Conservation (phyloP, 345 rosid genomes). For the Cardamine resedifolia region DNA sequence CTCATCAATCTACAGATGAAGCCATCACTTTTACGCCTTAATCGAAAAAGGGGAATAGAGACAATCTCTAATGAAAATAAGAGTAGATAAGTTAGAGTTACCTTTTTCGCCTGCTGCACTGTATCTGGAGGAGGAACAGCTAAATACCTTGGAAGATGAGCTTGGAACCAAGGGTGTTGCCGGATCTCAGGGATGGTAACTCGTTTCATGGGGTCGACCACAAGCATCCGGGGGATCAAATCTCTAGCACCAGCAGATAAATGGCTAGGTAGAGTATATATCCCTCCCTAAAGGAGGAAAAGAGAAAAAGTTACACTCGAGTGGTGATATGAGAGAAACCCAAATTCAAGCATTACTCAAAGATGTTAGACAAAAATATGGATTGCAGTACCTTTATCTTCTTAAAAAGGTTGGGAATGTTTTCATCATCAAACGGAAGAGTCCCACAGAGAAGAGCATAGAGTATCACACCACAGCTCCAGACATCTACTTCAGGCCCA, state of each 20-base stretch:
- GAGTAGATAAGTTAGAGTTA: slow-evolving; percentile 11
- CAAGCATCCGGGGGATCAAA: slow-evolving; percentile 89
- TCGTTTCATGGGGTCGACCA: slow-evolving; percentile 91
- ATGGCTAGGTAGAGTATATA: slow-evolving; percentile 92
- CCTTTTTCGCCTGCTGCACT: slow-evolving; percentile 75
- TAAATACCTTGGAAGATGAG: slow-evolving; percentile 78
- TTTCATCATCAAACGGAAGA: slow-evolving; percentile 96
- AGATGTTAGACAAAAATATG: neutral
- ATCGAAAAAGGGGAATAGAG: neutral
- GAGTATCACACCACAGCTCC: slow-evolving; percentile 98
- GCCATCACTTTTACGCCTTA: neutral
- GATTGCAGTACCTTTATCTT: slow-evolving; percentile 70
- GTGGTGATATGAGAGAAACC: neutral
- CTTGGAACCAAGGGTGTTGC: slow-evolving; percentile 87
- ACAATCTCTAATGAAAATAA: slow-evolving; percentile 6
- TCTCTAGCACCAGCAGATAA: slow-evolving; percentile 85
- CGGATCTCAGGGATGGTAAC: slow-evolving; percentile 85
- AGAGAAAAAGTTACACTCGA: neutral
- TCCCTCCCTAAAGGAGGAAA: slow-evolving; percentile 60
- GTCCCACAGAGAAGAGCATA: slow-evolving; percentile 95
- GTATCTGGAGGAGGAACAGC: slow-evolving; percentile 87
- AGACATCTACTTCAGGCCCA: slow-evolving; percentile 97
- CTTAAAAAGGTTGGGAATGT: slow-evolving; percentile 83
- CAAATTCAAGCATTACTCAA: slow-evolving; percentile 15
- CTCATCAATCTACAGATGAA: slow-evolving; percentile 71